Base-by-base conservation (phyloP, 163 green algal genomes). In the Prototheca wickerhamii region DNA sequence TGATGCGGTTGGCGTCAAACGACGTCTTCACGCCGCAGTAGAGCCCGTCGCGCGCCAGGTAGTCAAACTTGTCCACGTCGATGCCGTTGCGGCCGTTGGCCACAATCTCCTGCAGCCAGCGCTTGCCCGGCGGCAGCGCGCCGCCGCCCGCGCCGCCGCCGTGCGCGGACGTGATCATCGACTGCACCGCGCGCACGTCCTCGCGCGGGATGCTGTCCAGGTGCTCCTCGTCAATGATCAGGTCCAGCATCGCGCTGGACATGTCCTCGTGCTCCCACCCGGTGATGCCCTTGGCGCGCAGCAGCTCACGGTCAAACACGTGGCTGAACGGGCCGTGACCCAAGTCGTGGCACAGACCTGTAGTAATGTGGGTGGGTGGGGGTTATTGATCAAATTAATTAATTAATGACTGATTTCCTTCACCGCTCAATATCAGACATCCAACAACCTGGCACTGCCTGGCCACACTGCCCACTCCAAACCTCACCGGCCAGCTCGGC, bases 321-420 rank as follows among this genome's bases (percentile, higher is more conserved):
- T 97, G 91, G 40, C 65, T 85, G 67, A 95, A 95, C 7, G 91
- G 91, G 3, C 88, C 90, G 71, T 97, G 91, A 17, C 91, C 91
- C 33, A 97, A 68, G 75, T 97, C 91, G 61, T 97, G 91, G 40
- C 85, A 93, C 51, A 96, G 72, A 0, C 89, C 91, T 72, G n/a
- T 4, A 23, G n/a, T 30, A 37, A 2, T 44, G 31, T 61, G 44
- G 31, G 18, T 61, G 31, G 23, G 32, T 26, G 33, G 31, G 21
- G 49, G n/a, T n/a, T n/a, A n/a, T n/a, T n/a, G n/a, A n/a, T n/a
- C n/a, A n/a, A n/a, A n/a, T n/a, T n/a, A n/a, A n/a, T n/a, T n/a
- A n/a, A n/a, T n/a, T n/a, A n/a, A n/a, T n/a, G n/a, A n/a, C n/a
- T n/a, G n/a, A n/a, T n/a, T n/a, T n/a, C n/a, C n/a, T n/a, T n/a